These are phyloP conservation scores for Talaromyces borbonicus DNA, from an alignment of 495 filamentous ascomycete genomes.

Conservation along the genomic window DNA sequence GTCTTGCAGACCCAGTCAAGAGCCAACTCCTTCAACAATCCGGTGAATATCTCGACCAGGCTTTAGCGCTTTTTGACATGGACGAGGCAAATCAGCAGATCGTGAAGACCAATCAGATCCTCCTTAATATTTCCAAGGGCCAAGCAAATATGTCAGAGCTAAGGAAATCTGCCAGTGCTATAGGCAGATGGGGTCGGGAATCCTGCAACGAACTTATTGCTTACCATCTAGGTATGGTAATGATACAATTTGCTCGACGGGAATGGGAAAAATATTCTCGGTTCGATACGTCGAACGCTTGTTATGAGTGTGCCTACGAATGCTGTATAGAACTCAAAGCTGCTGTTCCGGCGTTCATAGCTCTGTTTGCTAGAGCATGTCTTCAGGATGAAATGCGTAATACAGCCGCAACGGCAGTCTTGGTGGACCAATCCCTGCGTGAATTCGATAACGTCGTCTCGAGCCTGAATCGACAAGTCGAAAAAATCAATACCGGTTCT, in stretches of 20 bases:
- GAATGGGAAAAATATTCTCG: slow-evolving; percentile 5
- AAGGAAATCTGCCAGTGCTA: slow-evolving; percentile 11
- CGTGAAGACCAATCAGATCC: slow-evolving; percentile 14
- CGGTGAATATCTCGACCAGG: slow-evolving; percentile 9
- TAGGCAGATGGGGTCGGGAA: slow-evolving; percentile 15
- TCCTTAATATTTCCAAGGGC: slow-evolving; percentile 13
- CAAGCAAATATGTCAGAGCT: slow-evolving; percentile 1
- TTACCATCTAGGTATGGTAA: slow-evolving; percentile 5
- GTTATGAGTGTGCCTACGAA: slow-evolving; percentile 6
- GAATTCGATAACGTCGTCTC: slow-evolving; percentile 1
- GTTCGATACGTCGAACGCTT: background rate
- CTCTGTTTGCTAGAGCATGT: slow-evolving; percentile 10
- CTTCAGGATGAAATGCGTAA: slow-evolving; percentile 15
- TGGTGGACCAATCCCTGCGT: slow-evolving; percentile 1
- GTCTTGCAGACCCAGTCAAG: background rate
- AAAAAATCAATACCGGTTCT: background rate
- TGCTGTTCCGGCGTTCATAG: slow-evolving; percentile 13
- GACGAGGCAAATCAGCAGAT: slow-evolving; percentile 16
- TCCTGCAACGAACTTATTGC: slow-evolving; percentile 13
- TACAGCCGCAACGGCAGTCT: slow-evolving; percentile 2
- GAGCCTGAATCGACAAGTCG: background rate
- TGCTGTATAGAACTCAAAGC: slow-evolving; percentile 7
- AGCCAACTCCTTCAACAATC: slow-evolving; percentile 8
- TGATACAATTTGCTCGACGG: slow-evolving; percentile 3
- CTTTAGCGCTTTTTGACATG: slow-evolving; percentile 12